Percentiles rank a stretch among this genome's conserved stretches.
Conservation (phyloP, 805 yeast genomes). For the Yarrowia divulgata region DNA sequence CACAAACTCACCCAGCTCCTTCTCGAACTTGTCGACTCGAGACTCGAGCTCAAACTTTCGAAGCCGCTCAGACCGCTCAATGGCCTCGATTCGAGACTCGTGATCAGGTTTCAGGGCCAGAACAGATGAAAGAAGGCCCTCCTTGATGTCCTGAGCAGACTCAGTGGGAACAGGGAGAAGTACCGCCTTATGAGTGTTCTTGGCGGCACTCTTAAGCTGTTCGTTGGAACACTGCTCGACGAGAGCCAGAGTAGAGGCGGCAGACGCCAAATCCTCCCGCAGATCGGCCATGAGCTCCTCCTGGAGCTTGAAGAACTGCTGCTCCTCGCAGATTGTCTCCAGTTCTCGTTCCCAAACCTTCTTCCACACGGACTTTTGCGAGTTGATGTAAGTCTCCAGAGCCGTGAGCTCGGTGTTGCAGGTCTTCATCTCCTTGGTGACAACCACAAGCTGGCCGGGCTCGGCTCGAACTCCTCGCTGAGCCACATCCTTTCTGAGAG, state of each 20-base stretch:
- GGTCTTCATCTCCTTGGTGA: slow-evolving; percentile 66
- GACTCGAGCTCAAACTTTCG: slow-evolving; percentile 73
- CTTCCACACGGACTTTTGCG: slow-evolving; percentile 86
- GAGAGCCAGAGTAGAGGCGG: slow-evolving; percentile 79
- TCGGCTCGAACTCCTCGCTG: slow-evolving; percentile 86
- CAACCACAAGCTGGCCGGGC: slow-evolving; percentile 70
- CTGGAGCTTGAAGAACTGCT: slow-evolving; percentile 87
- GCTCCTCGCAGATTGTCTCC: slow-evolving; percentile 90
- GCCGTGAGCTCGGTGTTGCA: slow-evolving; percentile 62
- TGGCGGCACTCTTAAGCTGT: slow-evolving; percentile 59
- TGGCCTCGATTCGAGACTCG: slow-evolving; percentile 84
- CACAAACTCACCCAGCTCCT: slow-evolving; percentile 85
- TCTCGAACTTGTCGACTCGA: slow-evolving; percentile 72
- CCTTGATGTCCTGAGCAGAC: slow-evolving; percentile 51
- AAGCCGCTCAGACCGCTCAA: slow-evolving; percentile 82
- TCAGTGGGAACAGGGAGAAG: slow-evolving; percentile 48
- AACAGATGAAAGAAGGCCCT: slow-evolving; percentile 83
- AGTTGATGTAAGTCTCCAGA: slow-evolving; percentile 66
- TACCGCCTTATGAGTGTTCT: slow-evolving; percentile 51
- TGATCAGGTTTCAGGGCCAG: slow-evolving; percentile 82
- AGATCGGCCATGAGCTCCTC: slow-evolving; percentile 83
- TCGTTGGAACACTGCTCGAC: slow-evolving; percentile 84
- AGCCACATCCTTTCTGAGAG: slow-evolving; percentile 87
- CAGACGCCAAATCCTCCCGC: slow-evolving; percentile 79
- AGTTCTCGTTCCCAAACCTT: slow-evolving; percentile 90